Evolutionary conservation across 257 asterid species (phyloP).

Genomic region (Solanum piurae): DNA sequence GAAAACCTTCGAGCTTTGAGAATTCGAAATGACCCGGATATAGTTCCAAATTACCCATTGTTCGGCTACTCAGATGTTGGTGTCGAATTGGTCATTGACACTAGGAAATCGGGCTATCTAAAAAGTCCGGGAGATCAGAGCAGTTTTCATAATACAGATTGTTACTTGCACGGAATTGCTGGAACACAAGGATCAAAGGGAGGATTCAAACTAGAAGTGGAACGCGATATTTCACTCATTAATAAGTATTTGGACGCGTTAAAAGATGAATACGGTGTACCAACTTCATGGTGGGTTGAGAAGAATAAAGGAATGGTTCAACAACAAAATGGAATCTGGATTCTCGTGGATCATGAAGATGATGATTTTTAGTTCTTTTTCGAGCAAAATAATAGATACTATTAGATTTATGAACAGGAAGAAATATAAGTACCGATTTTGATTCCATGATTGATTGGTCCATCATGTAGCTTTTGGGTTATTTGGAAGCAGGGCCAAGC

Average conservation of each 20-base stretch:
- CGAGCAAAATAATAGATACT: not conserved
- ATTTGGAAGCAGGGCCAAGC: not conserved
- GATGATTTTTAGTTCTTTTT: not conserved
- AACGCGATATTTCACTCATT: slow-evolving; percentile 27
- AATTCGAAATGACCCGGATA: slow-evolving; percentile 15
- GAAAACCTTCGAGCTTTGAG: slow-evolving; percentile 23
- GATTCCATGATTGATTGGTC: not conserved
- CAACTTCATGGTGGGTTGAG: slow-evolving; percentile 32
- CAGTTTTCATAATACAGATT: slow-evolving; percentile 40
- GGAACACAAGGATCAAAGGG: slow-evolving; percentile 21
- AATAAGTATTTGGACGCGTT: slow-evolving; percentile 24
- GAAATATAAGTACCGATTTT: not conserved
- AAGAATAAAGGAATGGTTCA: slow-evolving; percentile 41
- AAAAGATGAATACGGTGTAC: slow-evolving; percentile 20
- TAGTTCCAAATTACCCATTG: slow-evolving; percentile 27
- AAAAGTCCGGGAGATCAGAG: slow-evolving; percentile 6
- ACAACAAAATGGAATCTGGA: slow-evolving; percentile 19
- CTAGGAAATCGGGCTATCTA: slow-evolving; percentile 15
- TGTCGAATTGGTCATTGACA: slow-evolving; percentile 11
- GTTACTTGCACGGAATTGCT: slow-evolving; percentile 38
- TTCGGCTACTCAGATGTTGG: slow-evolving; percentile 15
- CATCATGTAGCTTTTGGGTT: not conserved
- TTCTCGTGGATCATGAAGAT: slow-evolving; percentile 17
- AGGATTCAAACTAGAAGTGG: slow-evolving; percentile 9
- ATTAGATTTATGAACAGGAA: not conserved